Evolutionary conservation across 257 asterid genomes (phyloP), one percentile per base, ranked within the genome.

Genomic region (Primulina eburnea): DNA sequence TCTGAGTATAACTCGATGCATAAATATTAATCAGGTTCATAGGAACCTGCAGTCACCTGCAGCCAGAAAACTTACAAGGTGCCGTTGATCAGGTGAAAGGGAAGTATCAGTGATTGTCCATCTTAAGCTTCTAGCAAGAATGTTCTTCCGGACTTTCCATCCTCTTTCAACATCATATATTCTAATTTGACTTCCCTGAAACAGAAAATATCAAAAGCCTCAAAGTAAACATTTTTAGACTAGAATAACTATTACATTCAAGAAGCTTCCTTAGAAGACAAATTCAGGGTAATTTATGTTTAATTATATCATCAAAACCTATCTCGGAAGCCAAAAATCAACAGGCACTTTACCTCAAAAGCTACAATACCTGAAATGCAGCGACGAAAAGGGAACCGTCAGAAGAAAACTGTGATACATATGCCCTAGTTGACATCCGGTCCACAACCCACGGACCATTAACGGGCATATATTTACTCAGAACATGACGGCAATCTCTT

Each of bases 31-130:
- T 62, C 52, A 68, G 43, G 7, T 62, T 24, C 56, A 57, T 17
- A 20, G 52, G 64, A 17, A 56, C 30, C 38, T 68, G 33, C 11
- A 55, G 63, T 18, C 57, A 55, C 32, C 5, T 57, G 58, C 56
- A 65, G 74, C 53, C 61, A 57, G 62, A 61, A 50, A 80, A 83
- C 95, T 80, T 78, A 92, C 97, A 60, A 92, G 96, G 74, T 82
- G 80, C 12, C 78, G 75, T 82, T 86, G 88, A 82, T 86, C 87
- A 10, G 94, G 95, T 35, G 95, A 92, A 72, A 89, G 77, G 74
- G 92, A 85, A 4, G 96, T 83, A 71, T 92, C 98, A 28, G 98
- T 92, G 64, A 92, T 84, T 16, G 98, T 87, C 97, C 98, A 92
- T 77, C 91, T 82, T 85, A 90, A 84, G 87, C 96, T 86, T 84